Conservation (phyloP, 495 filamentous ascomycete genomes). For the Penicillium psychrofluorescens region DNA sequence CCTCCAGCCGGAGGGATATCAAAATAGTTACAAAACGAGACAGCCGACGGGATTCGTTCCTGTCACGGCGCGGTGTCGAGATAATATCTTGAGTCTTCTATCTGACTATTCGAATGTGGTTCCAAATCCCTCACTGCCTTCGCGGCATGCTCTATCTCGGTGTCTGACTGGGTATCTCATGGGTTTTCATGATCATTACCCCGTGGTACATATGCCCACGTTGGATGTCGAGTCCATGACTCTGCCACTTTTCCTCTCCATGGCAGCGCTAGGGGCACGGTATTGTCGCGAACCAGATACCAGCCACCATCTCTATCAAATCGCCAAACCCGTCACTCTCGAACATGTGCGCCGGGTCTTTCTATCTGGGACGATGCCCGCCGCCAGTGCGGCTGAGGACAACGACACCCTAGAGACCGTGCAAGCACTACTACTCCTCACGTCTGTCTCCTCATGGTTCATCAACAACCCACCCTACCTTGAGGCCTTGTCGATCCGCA, state of each 20-base stretch:
- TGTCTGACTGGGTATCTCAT: constrained; percentile 62
- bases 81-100: constrained; percentile 19
- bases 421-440: constrained; percentile 26
- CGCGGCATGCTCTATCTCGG: constrained; percentile 55
- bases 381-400: constrained; percentile 12
- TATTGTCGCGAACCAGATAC: constrained; percentile 45
- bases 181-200: constrained; percentile 62
- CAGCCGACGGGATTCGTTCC: constrained; percentile 25
- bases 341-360: constrained; percentile 30
- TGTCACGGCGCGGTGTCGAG: constrained; percentile 29
- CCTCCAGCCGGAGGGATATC: constrained; percentile 28
- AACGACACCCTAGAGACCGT: constrained; percentile 23
- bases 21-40: constrained; percentile 19
- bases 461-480: constrained; percentile 28
- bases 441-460: constrained; percentile 31
- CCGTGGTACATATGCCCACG: constrained; percentile 61
- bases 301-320: constrained; percentile 41
- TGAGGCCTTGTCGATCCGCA: constrained; percentile 27
- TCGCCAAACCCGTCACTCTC: constrained; percentile 31
- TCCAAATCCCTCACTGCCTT: constrained; percentile 33
- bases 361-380: constrained; percentile 14
- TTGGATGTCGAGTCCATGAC: constrained; percentile 45
- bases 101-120: constrained; percentile 25
- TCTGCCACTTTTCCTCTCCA: constrained; percentile 55
- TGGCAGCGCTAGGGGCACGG: constrained; percentile 57